Base-by-base conservation (phyloP, 176 grass and related monocot genomes). In the Elaeis guineensis region DNA sequence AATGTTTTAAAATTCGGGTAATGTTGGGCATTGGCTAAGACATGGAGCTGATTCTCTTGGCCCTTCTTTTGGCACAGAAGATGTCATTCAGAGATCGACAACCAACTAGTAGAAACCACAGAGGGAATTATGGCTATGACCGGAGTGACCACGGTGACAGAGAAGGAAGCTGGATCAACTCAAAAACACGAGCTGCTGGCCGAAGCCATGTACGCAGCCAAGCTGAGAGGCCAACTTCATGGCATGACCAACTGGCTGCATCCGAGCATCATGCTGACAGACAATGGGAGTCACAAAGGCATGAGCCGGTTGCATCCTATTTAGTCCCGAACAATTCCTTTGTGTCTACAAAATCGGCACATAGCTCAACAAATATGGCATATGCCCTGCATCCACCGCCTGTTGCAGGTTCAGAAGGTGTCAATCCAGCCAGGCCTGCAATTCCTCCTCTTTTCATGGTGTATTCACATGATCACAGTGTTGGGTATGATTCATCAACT, bases 131-230 rank as follows among this genome's bases (percentile, higher is more conserved):
- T 66, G 82, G 67, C 21, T 65, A 76, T 58, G 81, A 90, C 2
- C 79, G 69, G 66, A 63, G 65, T 74, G 80, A 84, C 57, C 69
- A 77, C 68, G 57, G 55, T 58, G 80, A 87, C 51, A 95, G 54
- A 72, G 90, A 95, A 78, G 85, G 76, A 75, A 86, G 79, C 25
- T 95, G 82, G 82, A 70, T 75, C 54, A 83, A 55, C 67, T 74
- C 82, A 50, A 95, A 78, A 69, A 77, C 80, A 67, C 66, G 77
- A 50, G 77, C 73, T 74, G 48, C 75, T 50, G 81, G 76, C 52
- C 78, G 73, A 17, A 70, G 58, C 52, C 82, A 86, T 64, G 77
- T 76, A 21, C 80, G 79, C 51, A 67, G 48, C 59, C 82, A 86
- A 62, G 59, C 80, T 32, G 90, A 95, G 57, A 95, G 83, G 70